These are phyloP conservation scores for Chionographis japonica DNA, from an alignment of 106 monocot genomes.

Conservation along the genomic window DNA sequence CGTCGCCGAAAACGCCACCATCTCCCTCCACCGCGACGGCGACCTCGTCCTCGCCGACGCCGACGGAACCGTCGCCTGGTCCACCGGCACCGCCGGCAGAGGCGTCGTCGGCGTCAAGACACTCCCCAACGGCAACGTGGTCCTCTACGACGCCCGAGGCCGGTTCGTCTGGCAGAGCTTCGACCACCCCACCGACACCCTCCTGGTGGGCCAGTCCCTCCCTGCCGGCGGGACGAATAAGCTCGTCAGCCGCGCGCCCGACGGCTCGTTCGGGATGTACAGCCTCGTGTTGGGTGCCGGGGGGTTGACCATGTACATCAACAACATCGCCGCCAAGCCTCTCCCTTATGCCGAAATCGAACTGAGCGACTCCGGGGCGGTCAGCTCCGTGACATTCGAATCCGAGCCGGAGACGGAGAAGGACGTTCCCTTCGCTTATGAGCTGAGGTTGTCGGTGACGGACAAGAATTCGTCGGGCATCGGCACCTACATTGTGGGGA, in stretches of 20 bases:
- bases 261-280: conserved; percentile 20
- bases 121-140: conserved; percentile 24
- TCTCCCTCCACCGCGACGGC: conserved; percentile 19
- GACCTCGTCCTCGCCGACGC: conserved; percentile 24
- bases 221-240: conserved; percentile 1
- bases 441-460: neutral
- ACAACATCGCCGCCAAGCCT: conserved; percentile 2
- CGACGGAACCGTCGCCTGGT: conserved; percentile 19
- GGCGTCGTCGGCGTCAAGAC: conserved; percentile 16
- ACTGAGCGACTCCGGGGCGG: neutral
- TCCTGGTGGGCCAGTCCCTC: conserved; percentile 24
- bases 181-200: conserved; percentile 28
- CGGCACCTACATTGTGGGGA: neutral
- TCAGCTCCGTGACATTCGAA: neutral
- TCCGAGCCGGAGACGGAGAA: neutral
- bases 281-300: conserved; percentile 20
- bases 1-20: conserved; percentile 22
- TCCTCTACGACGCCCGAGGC: conserved; percentile 9
- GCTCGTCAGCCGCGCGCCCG: conserved; percentile 21
- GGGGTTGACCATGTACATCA: conserved; percentile 23
- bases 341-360: conserved; percentile 9
- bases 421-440: neutral
- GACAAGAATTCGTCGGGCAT: neutral
- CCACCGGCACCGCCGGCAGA: conserved; percentile 19
- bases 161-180: conserved; percentile 34